Evolutionary conservation across 139 green algal genomes (phyloP).

Genomic region (Chlamydomonas incerta): DNA sequence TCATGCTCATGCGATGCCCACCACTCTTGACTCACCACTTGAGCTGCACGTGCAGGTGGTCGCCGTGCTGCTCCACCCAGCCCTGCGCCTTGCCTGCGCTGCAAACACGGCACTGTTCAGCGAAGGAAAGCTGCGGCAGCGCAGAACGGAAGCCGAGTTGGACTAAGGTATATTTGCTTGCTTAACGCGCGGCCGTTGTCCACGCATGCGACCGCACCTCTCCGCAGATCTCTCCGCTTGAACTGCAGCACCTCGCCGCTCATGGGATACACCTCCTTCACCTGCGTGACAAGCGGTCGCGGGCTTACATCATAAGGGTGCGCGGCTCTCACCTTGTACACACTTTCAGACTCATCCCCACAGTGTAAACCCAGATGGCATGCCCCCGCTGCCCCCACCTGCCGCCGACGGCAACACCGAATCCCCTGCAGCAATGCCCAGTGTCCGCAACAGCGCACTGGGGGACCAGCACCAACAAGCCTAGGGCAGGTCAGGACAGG

Average conservation of each 20-base stretch:
- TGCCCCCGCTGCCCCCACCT: neutral
- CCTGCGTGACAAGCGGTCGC: no score
- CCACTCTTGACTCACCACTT: neutral
- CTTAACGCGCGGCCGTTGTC: no score
- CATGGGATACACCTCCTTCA: slow-evolving; percentile 20
- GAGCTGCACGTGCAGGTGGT: neutral
- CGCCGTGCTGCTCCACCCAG: neutral
- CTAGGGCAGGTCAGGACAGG: no score
- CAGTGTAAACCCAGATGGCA: no score
- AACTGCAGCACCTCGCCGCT: slow-evolving; percentile 7
- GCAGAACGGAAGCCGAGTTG: neutral
- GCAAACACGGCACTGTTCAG: neutral
- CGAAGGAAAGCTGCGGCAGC: no score
- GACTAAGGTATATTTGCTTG: no score
- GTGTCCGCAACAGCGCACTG: no score
- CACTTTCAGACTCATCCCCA: neutral
- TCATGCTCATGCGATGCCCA: neutral
- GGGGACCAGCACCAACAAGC: neutral
- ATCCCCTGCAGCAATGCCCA: neutral
- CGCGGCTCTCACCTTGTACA: no score
- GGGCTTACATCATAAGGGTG: no score
- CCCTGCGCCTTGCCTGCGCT: neutral
- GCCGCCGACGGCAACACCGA: neutral
- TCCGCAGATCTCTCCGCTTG: slow-evolving; percentile 20
- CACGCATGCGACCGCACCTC: neutral